Percentiles rank a stretch among this genome's conserved stretches.
phyloP scores from a whole-genome alignment of 768 basidiomycete genomes.

The Suillus weaverae region DNA sequence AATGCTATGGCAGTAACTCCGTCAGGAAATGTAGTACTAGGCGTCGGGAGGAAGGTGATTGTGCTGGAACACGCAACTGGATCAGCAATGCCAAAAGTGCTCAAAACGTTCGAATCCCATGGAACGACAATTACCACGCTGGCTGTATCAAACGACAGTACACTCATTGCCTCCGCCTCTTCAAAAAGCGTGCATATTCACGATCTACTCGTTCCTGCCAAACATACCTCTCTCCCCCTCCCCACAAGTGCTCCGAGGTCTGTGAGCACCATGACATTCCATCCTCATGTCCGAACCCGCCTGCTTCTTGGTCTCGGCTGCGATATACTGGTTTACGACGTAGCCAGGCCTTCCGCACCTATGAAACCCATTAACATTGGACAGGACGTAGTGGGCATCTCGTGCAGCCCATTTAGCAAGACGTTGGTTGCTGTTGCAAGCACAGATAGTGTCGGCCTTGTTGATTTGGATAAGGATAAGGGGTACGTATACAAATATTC shows the following conservation, averaged over 20 bases:
- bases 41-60: conserved; percentile 45
- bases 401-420: conserved; percentile 77
- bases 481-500: conserved; percentile 41
- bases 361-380: conserved; percentile 45
- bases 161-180: conserved; percentile 59
- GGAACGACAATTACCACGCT: conserved; percentile 50
- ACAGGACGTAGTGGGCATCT: conserved; percentile 55
- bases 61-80: conserved; percentile 47
- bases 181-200: conserved; percentile 55
- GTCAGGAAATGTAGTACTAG: conserved; percentile 47
- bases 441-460: conserved; percentile 52
- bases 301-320: conserved; percentile 55
- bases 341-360: conserved; percentile 55
- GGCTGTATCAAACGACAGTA: conserved; percentile 58
- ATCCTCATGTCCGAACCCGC: conserved; percentile 59
- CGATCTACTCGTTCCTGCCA: conserved; percentile 52
- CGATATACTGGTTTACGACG: conserved; percentile 63
- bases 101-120: conserved; percentile 54
- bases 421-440: conserved; percentile 60
- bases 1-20: conserved; percentile 34
- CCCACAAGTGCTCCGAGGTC: conserved; percentile 32
- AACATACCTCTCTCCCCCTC: conserved; percentile 51
- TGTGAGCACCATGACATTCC: conserved; percentile 58
- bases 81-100: conserved; percentile 34
- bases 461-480: conserved; percentile 77